Conservation (phyloP, 1,284 basidiomycete species). For the Leccinum cinnamomeum region DNA sequence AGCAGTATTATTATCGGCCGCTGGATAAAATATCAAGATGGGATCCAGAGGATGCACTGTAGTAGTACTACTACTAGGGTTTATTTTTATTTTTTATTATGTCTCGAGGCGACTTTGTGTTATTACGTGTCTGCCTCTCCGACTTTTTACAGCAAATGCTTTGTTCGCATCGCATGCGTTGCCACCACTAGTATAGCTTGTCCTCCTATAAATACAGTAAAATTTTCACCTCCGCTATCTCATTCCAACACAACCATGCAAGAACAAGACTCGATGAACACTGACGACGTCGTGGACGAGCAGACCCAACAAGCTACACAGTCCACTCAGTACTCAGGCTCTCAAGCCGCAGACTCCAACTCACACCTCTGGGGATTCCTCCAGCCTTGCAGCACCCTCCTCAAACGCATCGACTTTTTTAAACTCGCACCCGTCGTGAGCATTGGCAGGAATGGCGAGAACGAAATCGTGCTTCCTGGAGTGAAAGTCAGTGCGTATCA, state of each 20-base stretch:
- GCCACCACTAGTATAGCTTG: background rate
- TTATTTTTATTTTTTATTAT: background rate
- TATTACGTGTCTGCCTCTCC: constrained; percentile 3
- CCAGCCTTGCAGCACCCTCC: constrained; percentile 52
- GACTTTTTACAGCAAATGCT: background rate
- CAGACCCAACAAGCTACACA: constrained; percentile 55
- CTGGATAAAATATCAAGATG: constrained; percentile 61
- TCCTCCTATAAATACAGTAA: constrained; percentile 20
- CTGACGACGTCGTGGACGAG: constrained; percentile 33
- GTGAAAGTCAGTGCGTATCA: constrained; percentile 70
- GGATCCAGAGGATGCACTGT: constrained; percentile 57
- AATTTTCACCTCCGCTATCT: background rate
- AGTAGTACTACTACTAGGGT: constrained; percentile 7
- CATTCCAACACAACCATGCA: constrained; percentile 13
- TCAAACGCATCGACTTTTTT: constrained; percentile 60
- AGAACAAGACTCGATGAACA: constrained; percentile 26
- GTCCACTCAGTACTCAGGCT: constrained; percentile 42
- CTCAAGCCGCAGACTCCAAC: constrained; percentile 37
- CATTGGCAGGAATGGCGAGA: constrained; percentile 56
- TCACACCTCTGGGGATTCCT: constrained; percentile 67
- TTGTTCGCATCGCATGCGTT: background rate
- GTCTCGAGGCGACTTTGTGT: constrained; percentile 25
- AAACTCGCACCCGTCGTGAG: constrained; percentile 47
- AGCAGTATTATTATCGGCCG: constrained; percentile 78
- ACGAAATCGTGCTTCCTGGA: constrained; percentile 59